phyloP scores from a whole-genome alignment of 106 monocot species.

The Xerophyta viscosa region DNA sequence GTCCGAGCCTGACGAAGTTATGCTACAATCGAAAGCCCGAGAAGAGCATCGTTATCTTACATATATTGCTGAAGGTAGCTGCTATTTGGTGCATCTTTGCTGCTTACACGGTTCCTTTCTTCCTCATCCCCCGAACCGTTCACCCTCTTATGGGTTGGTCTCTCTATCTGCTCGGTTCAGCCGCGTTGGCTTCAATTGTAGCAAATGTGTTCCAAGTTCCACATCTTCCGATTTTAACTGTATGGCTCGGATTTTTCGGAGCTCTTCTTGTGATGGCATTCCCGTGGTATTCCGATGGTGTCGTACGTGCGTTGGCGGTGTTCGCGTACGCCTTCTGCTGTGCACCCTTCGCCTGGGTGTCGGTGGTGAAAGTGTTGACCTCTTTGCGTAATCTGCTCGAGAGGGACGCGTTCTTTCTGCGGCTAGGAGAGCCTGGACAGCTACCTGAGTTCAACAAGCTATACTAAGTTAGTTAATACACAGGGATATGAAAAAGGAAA shows the following conservation, averaged over 20 bases:
- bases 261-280: conserved; percentile 57
- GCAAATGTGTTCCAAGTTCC: conserved; percentile 55
- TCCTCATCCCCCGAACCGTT: conserved; percentile 76
- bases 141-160: conserved; percentile 85
- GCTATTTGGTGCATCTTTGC: conserved; percentile 58
- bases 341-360: conserved; percentile 59
- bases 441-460: conserved; percentile 53
- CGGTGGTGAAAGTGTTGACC: conserved; percentile 33
- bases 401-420: conserved; percentile 58
- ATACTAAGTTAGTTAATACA: no score
- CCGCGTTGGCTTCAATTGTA: conserved; percentile 41
- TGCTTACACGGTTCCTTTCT: conserved; percentile 67
- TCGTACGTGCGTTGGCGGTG: conserved; percentile 54
- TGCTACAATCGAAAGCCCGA: conserved; percentile 61
- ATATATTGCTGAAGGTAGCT: conserved; percentile 34
- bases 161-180: conserved; percentile 55
- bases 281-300: conserved; percentile 80
- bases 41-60: conserved; percentile 47
- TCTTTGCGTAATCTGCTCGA: conserved; percentile 50
- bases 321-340: conserved; percentile 47
- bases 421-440: conserved; percentile 57
- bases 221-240: conserved; percentile 36
- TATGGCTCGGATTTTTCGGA: conserved; percentile 52
- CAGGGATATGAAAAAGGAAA: no score
- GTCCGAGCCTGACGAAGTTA: conserved; percentile 54